Evolutionary conservation across 352 stramenopile species (phyloP).

Genomic region (Blastocystis sp.): DNA sequence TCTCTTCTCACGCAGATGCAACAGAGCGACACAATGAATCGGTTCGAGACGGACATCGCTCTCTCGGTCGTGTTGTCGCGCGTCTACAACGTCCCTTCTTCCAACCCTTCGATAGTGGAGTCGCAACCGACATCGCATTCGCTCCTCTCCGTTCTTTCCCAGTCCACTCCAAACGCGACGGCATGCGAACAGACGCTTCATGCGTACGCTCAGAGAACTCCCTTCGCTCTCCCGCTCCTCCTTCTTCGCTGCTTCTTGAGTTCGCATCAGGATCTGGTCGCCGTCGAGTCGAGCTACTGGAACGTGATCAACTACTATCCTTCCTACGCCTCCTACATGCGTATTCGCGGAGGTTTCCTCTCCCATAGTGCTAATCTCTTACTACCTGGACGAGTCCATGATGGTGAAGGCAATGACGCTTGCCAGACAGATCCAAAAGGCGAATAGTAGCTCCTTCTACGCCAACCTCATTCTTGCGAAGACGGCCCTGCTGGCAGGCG

Average conservation of each 20-base stretch:
- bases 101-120: background rate
- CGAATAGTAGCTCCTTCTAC: background rate
- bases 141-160: background rate
- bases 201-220: background rate
- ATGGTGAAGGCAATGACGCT: background rate
- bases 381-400: conserved; percentile 5
- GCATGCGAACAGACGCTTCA: background rate
- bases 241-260: background rate
- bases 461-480: conserved; percentile 27
- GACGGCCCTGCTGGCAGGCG: background rate
- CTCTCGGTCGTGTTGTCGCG: background rate
- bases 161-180: background rate
- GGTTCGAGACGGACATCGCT: background rate
- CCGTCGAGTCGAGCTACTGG: conserved; percentile 3
- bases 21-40: background rate
- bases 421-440: background rate
- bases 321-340: conserved; percentile 17
- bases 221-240: background rate
- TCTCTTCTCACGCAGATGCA: background rate
- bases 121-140: background rate
- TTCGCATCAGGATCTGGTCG: background rate
- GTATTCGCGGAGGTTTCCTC: background rate
- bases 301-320: conserved; percentile 29
- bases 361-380: conserved; percentile 11
- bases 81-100: background rate